Conservation (phyloP, 306 rosid species). For the Sindora glabra region DNA sequence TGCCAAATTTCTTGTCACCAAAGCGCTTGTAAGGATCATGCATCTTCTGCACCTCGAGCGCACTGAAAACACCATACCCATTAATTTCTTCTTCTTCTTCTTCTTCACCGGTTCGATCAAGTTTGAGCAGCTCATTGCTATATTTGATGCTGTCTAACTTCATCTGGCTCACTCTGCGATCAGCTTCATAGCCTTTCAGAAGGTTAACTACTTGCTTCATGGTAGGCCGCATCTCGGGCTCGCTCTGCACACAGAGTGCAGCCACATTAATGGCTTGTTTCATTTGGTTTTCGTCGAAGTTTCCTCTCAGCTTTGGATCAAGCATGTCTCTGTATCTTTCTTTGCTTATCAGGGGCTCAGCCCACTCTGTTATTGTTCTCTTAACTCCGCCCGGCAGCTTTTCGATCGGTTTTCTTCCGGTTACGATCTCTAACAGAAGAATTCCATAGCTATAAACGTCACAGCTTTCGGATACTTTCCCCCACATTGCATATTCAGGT, state of each 20-base stretch:
- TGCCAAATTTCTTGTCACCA: constrained; percentile 14
- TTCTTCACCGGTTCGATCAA: constrained; percentile 41
- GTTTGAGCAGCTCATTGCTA: constrained; percentile 34
- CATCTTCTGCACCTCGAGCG: constrained; percentile 54
- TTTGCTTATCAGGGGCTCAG: constrained; percentile 46
- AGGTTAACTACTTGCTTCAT: constrained; percentile 63
- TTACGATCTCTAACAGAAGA: constrained; percentile 62
- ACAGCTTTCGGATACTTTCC: constrained; percentile 81
- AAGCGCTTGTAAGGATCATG: constrained; percentile 30
- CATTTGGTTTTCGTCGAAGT: constrained; percentile 50
- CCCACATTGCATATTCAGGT: constrained; percentile 96
- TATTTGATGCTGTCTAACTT: constrained; percentile 46
- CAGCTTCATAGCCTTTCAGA: constrained; percentile 47
- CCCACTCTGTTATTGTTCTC: constrained; percentile 77
- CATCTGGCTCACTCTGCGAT: constrained; percentile 17
- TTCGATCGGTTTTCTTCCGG: constrained; percentile 80
- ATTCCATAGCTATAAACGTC: constrained; percentile 81
- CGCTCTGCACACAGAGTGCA: constrained; percentile 58
- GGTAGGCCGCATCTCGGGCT: constrained; percentile 54
- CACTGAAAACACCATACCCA: too few species aligned
- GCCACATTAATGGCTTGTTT: constrained; percentile 55
- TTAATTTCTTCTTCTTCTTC: constrained; percentile 35
- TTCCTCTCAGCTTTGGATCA: constrained; percentile 64
- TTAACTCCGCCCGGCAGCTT: constrained; percentile 66
- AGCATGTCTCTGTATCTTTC: constrained; percentile 51